phyloP scores from a whole-genome alignment of 1,139 yeast species.

The Magnusiomyces sp. region DNA sequence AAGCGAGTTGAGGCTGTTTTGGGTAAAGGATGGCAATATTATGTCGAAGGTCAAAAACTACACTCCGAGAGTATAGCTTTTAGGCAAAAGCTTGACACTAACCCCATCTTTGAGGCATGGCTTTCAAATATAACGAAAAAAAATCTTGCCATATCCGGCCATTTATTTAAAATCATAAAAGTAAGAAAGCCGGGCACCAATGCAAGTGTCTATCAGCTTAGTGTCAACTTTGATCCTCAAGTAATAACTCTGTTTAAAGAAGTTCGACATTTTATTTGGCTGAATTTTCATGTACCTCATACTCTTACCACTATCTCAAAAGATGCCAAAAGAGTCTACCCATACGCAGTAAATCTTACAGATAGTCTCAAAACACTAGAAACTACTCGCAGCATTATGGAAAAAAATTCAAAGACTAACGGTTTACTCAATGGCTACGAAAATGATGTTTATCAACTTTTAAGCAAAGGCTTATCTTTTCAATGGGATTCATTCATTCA shows the following conservation, averaged over 20 bases:
- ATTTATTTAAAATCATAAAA: conserved; percentile 34
- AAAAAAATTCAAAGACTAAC: conserved; percentile 34
- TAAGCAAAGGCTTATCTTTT: conserved; percentile 32
- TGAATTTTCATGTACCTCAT: conserved; percentile 57
- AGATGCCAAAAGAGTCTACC: conserved; percentile 44
- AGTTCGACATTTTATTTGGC: conserved; percentile 42
- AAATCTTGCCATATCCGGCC: conserved; percentile 30
- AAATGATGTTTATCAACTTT: conserved; percentile 28
- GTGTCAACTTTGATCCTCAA: conserved; percentile 45
- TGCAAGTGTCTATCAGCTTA: conserved; percentile 19
- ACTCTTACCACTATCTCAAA: conserved; percentile 37
- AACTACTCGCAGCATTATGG: conserved; percentile 20
- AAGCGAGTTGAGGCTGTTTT: conserved; percentile 44
- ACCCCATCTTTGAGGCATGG: conserved; percentile 44
- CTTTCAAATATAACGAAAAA: conserved; percentile 19
- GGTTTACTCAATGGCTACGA: conserved; percentile 39
- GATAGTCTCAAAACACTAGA: conserved; percentile 41
- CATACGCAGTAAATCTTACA: conserved; percentile 47
- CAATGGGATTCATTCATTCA: conserved; percentile 52
- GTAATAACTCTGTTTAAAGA: conserved; percentile 44
- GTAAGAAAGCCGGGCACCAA: conserved; percentile 17
- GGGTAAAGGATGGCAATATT: conserved; percentile 68
- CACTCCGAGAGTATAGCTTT: conserved; percentile 43
- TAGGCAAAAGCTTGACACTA: conserved; percentile 40
- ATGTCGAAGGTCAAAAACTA: conserved; percentile 64